phyloP scores from a whole-genome alignment of 257 asterid species.

The Salvia miltiorrhiza region DNA sequence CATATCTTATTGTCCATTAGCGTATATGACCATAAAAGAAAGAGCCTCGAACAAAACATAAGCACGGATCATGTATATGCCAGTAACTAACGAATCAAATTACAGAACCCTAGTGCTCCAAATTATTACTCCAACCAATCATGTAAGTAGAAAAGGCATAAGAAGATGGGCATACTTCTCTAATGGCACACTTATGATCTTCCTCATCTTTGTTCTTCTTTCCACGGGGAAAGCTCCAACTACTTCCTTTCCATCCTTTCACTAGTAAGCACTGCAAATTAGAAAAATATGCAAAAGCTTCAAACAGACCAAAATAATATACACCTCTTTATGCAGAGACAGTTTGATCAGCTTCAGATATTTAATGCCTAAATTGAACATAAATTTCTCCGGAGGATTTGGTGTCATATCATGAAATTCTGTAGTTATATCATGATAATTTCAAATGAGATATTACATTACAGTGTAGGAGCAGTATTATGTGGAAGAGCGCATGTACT shows the following conservation, averaged over 20 bases:
- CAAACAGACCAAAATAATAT: neutral
- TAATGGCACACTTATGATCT: conserved; percentile 76
- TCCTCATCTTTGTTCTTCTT: conserved; percentile 87
- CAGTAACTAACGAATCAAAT: neutral
- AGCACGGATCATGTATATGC: neutral
- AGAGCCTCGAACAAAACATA: neutral
- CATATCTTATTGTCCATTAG: neutral
- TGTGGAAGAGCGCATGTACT: neutral
- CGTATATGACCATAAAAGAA: neutral
- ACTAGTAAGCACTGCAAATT: conserved; percentile 68
- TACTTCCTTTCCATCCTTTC: conserved; percentile 88
- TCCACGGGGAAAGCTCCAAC: conserved; percentile 97
- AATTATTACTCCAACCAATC: neutral
- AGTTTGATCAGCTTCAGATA: neutral
- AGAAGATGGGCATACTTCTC: conserved; percentile 55
- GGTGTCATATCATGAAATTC: conserved; percentile 7
- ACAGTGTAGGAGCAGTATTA: neutral
- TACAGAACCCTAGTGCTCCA: neutral
- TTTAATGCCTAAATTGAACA: neutral
- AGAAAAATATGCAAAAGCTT: neutral
- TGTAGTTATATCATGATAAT: neutral
- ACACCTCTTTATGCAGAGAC: neutral
- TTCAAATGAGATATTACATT: neutral
- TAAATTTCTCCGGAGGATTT: neutral
- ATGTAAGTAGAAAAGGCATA: neutral